phyloP scores from a whole-genome alignment of 2,329 filamentous ascomycete genomes.

The Botryotinia globosa region DNA sequence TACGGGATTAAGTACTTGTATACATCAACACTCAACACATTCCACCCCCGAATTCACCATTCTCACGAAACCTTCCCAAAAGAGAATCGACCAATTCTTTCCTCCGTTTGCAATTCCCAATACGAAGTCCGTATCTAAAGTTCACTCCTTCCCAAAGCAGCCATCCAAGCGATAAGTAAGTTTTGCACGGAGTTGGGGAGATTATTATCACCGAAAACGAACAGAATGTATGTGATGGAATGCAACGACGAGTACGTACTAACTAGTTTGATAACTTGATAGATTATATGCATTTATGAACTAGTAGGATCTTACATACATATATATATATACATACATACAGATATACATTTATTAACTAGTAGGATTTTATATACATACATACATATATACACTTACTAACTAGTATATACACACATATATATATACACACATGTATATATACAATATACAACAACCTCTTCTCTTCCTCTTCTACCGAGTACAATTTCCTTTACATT shows the following conservation, averaged over 20 bases:
- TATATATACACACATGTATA: too few relatives aligned
- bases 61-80: too few relatives aligned
- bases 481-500: neutral
- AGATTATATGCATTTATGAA: neutral
- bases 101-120: neutral
- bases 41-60: neutral
- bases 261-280: neutral
- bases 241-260: neutral
- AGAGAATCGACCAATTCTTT: too few relatives aligned
- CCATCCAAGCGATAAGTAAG: neutral
- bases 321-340: neutral
- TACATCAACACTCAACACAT: neutral
- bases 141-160: constrained; percentile 5
- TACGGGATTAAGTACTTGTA: neutral
- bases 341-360: too few relatives aligned
- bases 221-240: neutral
- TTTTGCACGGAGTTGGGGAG: neutral
- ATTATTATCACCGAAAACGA: neutral
- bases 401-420: too few relatives aligned
- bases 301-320: too few relatives aligned
- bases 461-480: neutral
- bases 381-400: neutral
- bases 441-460: neutral
- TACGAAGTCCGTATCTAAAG: neutral
- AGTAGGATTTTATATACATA: too few relatives aligned